Evolutionary conservation across 2,329 filamentous ascomycete genomes (phyloP), one percentile per base, ranked within the genome.

Genomic region (Camillea tinctor): DNA sequence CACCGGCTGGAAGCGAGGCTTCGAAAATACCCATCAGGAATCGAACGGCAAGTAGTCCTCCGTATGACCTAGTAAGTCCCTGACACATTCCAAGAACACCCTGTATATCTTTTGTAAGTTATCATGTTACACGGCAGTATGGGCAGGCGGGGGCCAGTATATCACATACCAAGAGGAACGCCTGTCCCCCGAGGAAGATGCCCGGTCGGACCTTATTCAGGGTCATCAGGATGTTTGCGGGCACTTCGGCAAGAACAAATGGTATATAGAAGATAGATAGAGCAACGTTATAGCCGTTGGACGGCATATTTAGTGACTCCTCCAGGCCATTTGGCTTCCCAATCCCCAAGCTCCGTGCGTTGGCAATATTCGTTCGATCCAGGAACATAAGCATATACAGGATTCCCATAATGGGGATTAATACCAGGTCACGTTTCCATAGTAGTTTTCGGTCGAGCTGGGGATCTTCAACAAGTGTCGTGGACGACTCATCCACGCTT

Each of bases 1-100:
- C 69, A 9, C 71, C 72, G 23, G 72, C 71, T 4, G 70, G 70
- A 36, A 74, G 70, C 8, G 64, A 61, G 11, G 66, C 63, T 56
- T 96, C 92, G 69, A 96, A 96, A 3, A 90, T 84, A 56, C 89
- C 87, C 79, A 93, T 92, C 30, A 96, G 78, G 61, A 96, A 68
- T 36, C 73, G 70, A 50, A 70, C 50, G 48, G 62, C 60, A 54
- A 73, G 63, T 48, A 78, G 68, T 2, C 76, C 77, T 19, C 69
- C 70, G 36, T 79, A 80, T 36, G 71, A 76, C 23, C 64, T 52
- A 0, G 76, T 77, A 2, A 79, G 59, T 0, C 78, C 78, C 61
- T 79, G 75, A 24, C 76, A 79, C 64, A 77, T 72, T 1, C 76
- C 76, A 13, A 80, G 63, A 19, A 79, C 65, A 1, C 76, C 77